Evolutionary conservation across 2,329 filamentous ascomycete species (phyloP), one percentile per base, ranked within the genome.

Genomic region (Penicillium griseofulvum): DNA sequence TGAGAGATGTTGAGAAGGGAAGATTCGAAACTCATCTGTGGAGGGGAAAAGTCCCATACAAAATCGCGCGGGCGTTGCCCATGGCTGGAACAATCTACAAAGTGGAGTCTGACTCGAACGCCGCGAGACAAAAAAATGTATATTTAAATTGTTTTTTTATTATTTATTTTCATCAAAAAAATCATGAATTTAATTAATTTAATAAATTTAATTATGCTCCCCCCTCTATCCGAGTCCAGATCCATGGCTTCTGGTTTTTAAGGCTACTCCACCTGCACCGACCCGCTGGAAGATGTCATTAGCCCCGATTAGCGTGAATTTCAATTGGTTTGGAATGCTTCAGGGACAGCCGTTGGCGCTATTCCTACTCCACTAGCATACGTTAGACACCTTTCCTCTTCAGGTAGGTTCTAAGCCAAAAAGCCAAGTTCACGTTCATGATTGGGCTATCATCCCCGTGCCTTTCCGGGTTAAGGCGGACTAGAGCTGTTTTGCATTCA

Each of bases 341-440:
- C 33, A 59, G 52, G 47, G 52, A 54, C 61, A 58, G 56, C 61
- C 57, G 62, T 64, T 64, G 61, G 54, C 33, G 46, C 48, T 34
- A 49, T 58, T 60, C 44, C 50, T 51, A 51, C 41, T 37, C 58
- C 62, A 56, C 57, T 60, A 14, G 42, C 9, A 34, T 53, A 41
- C 45, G 44, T 54, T 29, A 5, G 31, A 14, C 46, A 26, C 52
- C 28, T 44, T 50, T 16, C 52, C 52, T 39, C 19, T 33, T 51
- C 26, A 33, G 46, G 52, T 24, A 54, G 52, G 52, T 54, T 54
- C 51, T 37, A 43, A 54, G 45, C 31, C 47, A 31, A 50, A 50
- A 12, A 39, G n/a, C 8, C 37, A 22, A 24, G 19, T 14, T 39
- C 16, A 12, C 8, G 10, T 19, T 49, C 22, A 43, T 54, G 52